Base-by-base conservation (phyloP, 2,329 filamentous ascomycete genomes). In the Coniella vitis region DNA sequence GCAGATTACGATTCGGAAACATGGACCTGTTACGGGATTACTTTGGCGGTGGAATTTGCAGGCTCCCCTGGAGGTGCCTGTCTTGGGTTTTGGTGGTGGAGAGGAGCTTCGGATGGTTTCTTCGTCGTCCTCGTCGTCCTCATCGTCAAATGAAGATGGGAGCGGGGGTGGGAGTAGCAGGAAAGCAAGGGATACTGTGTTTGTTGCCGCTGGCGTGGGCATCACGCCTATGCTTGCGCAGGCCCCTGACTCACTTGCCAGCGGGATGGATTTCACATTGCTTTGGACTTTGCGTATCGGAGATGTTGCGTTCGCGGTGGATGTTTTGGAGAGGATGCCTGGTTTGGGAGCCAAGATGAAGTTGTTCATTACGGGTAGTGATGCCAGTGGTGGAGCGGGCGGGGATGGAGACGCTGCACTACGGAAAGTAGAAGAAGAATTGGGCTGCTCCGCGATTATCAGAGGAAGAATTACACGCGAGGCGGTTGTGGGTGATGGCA, bases 201-300 rank as follows among this genome's bases (percentile, higher is more conserved):
- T 90, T 55, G 65, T 94, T 3, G 87, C 87, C 5, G 87, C 79
- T 0, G 89, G 89, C 3, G 86, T 95, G 7, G 89, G 89, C 0
- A 87, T 94, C 53, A 95, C 89, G 22, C 89, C 89, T 2, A 57
- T 93, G 3, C 69, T 94, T n/a, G 80, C 82, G 0, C 85, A 88
- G 57, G 72, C 81, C n/a, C 59, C 60, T 0, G 69, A 67, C 0
- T 64, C 74, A 5, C 60, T 88, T 19, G 36, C 41, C 4, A 37
- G 39, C 7, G 20, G 1, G 63, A 70, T 50, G 54, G 68, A 5
- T 4, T 61, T 93, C 34, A 66, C 58, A 21, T 61, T 93, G 4
- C 69, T 89, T 1, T 94, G 88, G 89, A 83, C 79, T 2, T 56
- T 90, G 4, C 70, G 75, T 7, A 63, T 65, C 0, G 72, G 70